Evolutionary conservation across 352 stramenopile genomes (phyloP), one percentile per base, ranked within the genome.

Genomic region (Phytophthora ramorum): DNA sequence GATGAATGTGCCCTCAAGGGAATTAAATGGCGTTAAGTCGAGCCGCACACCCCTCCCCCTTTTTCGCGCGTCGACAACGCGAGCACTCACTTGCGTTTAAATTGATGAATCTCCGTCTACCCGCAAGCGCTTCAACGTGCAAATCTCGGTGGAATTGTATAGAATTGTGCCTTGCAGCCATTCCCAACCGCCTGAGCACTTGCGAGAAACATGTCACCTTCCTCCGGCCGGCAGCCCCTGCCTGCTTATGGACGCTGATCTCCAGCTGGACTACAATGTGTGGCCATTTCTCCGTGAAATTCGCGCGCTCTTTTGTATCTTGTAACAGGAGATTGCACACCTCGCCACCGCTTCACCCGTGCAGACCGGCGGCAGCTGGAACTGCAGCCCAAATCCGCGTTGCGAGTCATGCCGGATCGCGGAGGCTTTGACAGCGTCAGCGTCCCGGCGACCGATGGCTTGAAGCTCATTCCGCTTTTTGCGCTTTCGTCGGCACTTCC

Each of bases 61-160:
- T 60, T 60, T 28, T 37, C 38, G 32, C 48, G 26, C 30, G 37
- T n/a, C n/a, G n/a, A n/a, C 54, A 53, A 40, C 22, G 43, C 44
- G 52, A 22, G 51, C 51, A 35, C 51, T 49, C 16, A 10, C 53
- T 62, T 63, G 45, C 60, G 43, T 58, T 63, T 69, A 40, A 19
- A 34, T 38, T 47, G 58, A 59, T 55, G 47, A 43, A 26, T 51
- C 34, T 32, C 46, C n/a, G 20, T 24, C n/a, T n/a, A n/a, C n/a
- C n/a, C n/a, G 24, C 22, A 50, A 22, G 35, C 47, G 16, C 62
- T 64, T 64, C 62, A 64, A 69, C 45, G 20, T 69, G 46, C 53
- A 69, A 64, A 64, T 69, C 45, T 45, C 13, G 35, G 38, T 41
- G 30, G 44, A 55, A 55, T 20, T 60, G 20, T 46, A 52, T 52